These are phyloP conservation scores for Hymenoscyphus infarciens DNA, from an alignment of 2,329 filamentous ascomycete genomes.

Conservation along the genomic window DNA sequence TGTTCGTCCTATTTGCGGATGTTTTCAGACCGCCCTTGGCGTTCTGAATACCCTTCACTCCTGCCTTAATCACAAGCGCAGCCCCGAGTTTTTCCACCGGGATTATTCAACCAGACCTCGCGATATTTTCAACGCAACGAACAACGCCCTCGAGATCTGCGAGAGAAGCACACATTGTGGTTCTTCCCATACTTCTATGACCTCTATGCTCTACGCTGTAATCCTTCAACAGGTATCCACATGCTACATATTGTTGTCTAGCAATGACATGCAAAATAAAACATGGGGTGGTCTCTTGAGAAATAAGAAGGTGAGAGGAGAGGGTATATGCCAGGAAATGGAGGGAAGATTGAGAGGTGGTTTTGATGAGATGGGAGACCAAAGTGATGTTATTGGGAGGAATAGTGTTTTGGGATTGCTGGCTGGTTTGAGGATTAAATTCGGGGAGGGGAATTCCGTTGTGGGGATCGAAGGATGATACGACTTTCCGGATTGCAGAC, in stretches of 20 bases:
- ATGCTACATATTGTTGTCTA: constrained; percentile 3
- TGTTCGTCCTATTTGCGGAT: not conserved
- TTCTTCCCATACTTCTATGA: constrained; percentile 2
- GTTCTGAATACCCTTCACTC: not conserved
- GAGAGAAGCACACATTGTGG: constrained; percentile 7
- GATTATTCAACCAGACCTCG: not conserved
- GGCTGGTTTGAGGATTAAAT: not conserved
- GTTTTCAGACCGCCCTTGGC: constrained; percentile 6
- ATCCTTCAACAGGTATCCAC: constrained; percentile 9
- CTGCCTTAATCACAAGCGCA: not conserved
- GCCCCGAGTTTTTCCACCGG: not conserved
- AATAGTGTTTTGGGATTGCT: constrained; percentile 8
- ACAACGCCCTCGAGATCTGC: constrained; percentile 4
- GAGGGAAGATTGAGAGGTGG: constrained; percentile 4
- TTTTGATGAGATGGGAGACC: not conserved
- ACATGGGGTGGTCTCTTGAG: not conserved
- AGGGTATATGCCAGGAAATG: constrained; percentile 1
- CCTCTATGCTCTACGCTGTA: constrained; percentile 7
- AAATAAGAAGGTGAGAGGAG: not conserved
- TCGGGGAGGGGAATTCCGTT: not conserved
- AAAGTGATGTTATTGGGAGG: constrained; percentile 4
- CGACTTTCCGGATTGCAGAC: not conserved
- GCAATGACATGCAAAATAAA: not conserved
- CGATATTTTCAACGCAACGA: constrained; percentile 1
- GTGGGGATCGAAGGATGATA: not conserved